phyloP scores from a whole-genome alignment of 495 filamentous ascomycete species.

The Talaromyces liani region DNA sequence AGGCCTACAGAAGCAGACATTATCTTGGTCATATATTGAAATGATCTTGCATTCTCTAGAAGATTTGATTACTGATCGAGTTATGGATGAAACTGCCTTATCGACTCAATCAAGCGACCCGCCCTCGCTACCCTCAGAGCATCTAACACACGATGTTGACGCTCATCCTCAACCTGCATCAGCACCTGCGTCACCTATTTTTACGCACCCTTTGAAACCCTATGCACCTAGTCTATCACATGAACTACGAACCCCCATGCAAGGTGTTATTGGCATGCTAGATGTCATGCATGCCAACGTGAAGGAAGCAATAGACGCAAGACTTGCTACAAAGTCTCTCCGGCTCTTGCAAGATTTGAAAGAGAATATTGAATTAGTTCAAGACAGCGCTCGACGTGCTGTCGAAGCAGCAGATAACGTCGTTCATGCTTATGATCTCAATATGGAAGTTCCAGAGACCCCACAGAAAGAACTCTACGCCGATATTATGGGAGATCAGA shows the following conservation, averaged over 20 bases:
- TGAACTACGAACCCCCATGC: constrained; percentile 77
- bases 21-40: constrained; percentile 67
- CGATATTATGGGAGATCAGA: constrained; percentile 21
- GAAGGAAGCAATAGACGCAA: constrained; percentile 56
- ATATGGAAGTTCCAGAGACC: constrained; percentile 71
- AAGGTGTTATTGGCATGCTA: constrained; percentile 78
- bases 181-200: constrained; percentile 20
- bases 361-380: constrained; percentile 69
- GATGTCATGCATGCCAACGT: constrained; percentile 81
- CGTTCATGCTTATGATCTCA: constrained; percentile 79
- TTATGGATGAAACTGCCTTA: constrained; percentile 38
- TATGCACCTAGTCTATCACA: constrained; percentile 75
- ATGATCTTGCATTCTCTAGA: constrained; percentile 71
- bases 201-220: constrained; percentile 54
- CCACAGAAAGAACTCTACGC: constrained; percentile 33
- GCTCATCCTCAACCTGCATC: constrained; percentile 36
- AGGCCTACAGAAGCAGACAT: constrained; percentile 45
- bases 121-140: neutral
- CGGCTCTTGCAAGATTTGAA: constrained; percentile 57
- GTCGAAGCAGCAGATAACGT: constrained; percentile 81
- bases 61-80: constrained; percentile 56
- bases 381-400: constrained; percentile 72
- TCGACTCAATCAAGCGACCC: constrained; percentile 28
- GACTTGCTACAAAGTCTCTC: constrained; percentile 41
- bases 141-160: constrained; percentile 8